Base-by-base conservation (phyloP, 2,329 filamentous ascomycete species). In the Fusarium hostae region DNA sequence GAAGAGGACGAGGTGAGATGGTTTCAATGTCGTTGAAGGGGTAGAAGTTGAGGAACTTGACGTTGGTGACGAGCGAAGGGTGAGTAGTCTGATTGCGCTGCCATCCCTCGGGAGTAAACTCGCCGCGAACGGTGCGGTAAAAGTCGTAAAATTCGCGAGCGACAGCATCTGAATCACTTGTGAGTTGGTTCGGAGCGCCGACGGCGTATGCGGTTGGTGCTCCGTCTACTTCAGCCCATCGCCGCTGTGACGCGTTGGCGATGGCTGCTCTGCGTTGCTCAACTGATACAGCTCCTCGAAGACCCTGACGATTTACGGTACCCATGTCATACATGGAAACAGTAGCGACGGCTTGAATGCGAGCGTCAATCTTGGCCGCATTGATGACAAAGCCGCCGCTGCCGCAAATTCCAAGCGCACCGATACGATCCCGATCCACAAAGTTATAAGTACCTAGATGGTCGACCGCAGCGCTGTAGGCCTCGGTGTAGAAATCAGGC, bases 291-390 rank as follows among this genome's bases (percentile, higher is more conserved):
- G 18, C 13, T 9, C 16, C 12, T n/a, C 10, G 9, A 0, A 62
- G 15, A 1, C 59, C 59, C 3, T 47, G 35, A 2, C 59, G 59
- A 9, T 30, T 34, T 3, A 41, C 54, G 1, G 54, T 16, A 0
- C 59, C 59, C 59, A 62, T 62, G 1, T 62, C 54, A 11, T 62
- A 62, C 59, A 62, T 62, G 3, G 32, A 40, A 3, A 30, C 28
- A 11, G 59, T 62, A 6, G 59, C 59, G 9, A 62, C 20, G 2
- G 59, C 59, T 18, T 30, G 35, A 2, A 62, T 30, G 3, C 59
- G 59, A 6, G 41, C 45, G 20, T 62, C 59, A 3, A 62, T 41
- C 35, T 62, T 62, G 1, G 59, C 59, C 1, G 59, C 59, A 6
- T 26, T 62, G 6, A 62, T 59, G 13, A 62, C 1, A 3, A 59